Percentiles rank a stretch among this genome's conserved stretches.
Conservation (phyloP, 1,139 yeast species). For the Entelexis paramagnoliae region DNA sequence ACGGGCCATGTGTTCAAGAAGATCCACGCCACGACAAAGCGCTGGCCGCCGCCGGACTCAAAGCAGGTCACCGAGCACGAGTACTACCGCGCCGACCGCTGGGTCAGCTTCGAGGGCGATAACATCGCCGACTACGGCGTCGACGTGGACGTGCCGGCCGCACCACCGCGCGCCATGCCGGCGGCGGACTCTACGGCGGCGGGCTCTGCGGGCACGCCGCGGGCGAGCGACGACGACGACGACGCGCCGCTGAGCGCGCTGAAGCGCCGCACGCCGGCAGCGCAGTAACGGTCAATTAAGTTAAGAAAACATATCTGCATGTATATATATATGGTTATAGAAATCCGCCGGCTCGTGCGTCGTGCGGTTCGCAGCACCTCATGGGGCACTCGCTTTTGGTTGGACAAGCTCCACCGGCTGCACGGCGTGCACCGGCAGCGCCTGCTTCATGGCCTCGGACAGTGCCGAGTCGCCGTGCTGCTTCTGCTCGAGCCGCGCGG, state of each 20-base stretch:
- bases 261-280: background rate
- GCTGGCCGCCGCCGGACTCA: slow-evolving; percentile 25
- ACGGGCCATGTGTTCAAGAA: slow-evolving; percentile 45
- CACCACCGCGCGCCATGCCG: too few relatives aligned
- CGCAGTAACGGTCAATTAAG: background rate
- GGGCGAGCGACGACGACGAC: background rate
- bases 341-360: background rate
- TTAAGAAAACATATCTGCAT: background rate
- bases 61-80: slow-evolving; percentile 24
- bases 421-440: slow-evolving; percentile 8
- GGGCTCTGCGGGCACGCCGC: too few relatives aligned
- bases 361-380: background rate
- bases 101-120: slow-evolving; percentile 80
- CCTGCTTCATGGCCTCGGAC: slow-evolving; percentile 4
- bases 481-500: background rate
- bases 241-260: slow-evolving; percentile 6
- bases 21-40: slow-evolving; percentile 9
- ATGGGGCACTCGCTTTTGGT: background rate
- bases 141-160: slow-evolving; percentile 43
- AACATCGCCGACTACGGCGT: slow-evolving; percentile 77
- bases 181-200: too few relatives aligned
- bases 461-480: background rate
- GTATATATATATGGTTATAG: background rate
- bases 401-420: slow-evolving; percentile 8
- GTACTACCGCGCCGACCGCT: slow-evolving; percentile 40